Conservation (phyloP, 768 basidiomycete genomes). For the Mrakia frigida region DNA sequence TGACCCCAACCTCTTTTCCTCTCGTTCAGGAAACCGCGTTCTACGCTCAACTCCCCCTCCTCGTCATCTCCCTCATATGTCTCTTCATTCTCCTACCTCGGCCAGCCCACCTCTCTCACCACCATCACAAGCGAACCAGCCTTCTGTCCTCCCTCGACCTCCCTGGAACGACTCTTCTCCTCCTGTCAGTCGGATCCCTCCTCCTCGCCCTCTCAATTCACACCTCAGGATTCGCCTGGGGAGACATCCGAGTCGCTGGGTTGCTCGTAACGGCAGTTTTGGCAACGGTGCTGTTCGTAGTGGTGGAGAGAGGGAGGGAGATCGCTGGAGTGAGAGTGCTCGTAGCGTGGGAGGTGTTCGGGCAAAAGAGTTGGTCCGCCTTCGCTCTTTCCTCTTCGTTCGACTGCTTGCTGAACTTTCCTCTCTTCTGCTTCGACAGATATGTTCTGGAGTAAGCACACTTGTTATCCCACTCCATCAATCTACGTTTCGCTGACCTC, state of each 20-base stretch:
- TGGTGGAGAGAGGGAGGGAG: constrained; percentile 16
- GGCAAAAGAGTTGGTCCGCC: constrained; percentile 14
- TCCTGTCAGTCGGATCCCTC: constrained; percentile 4
- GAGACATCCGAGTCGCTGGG: background rate
- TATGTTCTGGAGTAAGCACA: constrained; percentile 5
- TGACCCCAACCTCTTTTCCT: background rate
- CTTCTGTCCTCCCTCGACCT: constrained; percentile 23
- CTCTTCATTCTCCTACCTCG: constrained; percentile 24
- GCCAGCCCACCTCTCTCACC: background rate
- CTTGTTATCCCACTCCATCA: too few species aligned
- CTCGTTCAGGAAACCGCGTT: constrained; percentile 8
- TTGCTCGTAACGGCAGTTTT: background rate
- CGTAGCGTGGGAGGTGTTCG: constrained; percentile 12
- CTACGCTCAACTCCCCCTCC: constrained; percentile 22
- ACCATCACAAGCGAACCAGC: background rate
- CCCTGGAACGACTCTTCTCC: constrained; percentile 12
- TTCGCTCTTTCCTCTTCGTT: background rate
- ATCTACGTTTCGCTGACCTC: too few species aligned
- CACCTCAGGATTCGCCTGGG: background rate
- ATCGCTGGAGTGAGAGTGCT: constrained; percentile 2
- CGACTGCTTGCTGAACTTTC: background rate
- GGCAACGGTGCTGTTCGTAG: background rate
- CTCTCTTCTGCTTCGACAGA: background rate
- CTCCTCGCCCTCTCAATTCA: constrained; percentile 21
- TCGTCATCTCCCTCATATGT: constrained; percentile 6